Evolutionary conservation across 2,329 filamentous ascomycete species (phyloP).

Genomic region (Trichoderma sp.): DNA sequence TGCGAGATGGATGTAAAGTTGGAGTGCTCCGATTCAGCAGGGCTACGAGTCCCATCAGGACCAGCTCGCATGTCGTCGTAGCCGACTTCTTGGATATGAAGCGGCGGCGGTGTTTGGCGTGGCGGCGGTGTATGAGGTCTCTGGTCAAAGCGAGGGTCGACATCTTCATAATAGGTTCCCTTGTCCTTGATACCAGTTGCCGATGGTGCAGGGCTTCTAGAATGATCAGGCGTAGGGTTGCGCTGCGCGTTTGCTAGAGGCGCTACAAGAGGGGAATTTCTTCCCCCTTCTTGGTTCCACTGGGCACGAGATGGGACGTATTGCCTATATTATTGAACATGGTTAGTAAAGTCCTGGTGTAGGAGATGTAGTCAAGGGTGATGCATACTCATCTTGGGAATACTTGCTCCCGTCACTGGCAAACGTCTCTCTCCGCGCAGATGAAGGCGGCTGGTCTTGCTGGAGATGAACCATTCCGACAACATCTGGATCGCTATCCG

Average conservation of each 20-base stretch:
- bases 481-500: conserved; percentile 69
- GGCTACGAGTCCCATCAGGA: conserved; percentile 59
- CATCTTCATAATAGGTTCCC: conserved; percentile 81
- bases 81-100: conserved; percentile 34
- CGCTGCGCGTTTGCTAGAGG: conserved; percentile 42
- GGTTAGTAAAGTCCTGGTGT: neutral
- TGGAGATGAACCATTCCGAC: conserved; percentile 72
- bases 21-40: conserved; percentile 73
- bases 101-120: conserved; percentile 20
- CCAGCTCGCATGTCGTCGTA: conserved; percentile 62
- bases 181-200: conserved; percentile 31
- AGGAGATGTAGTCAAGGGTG: too few species aligned
- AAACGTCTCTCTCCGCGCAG: conserved; percentile 45
- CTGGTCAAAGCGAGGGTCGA: conserved; percentile 75
- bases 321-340: conserved; percentile 33
- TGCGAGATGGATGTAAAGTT: conserved; percentile 91
- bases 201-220: conserved; percentile 33
- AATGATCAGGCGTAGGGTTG: conserved; percentile 34
- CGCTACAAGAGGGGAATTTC: conserved; percentile 45
- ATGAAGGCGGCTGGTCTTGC: conserved; percentile 43
- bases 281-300: conserved; percentile 48
- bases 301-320: conserved; percentile 55
- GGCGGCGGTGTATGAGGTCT: conserved; percentile 26
- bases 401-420: conserved; percentile 71
- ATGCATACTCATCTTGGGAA: conserved; percentile 65